Conservation (phyloP, 1,139 yeast species). For the Hyphopichia pseudoburtonii region DNA sequence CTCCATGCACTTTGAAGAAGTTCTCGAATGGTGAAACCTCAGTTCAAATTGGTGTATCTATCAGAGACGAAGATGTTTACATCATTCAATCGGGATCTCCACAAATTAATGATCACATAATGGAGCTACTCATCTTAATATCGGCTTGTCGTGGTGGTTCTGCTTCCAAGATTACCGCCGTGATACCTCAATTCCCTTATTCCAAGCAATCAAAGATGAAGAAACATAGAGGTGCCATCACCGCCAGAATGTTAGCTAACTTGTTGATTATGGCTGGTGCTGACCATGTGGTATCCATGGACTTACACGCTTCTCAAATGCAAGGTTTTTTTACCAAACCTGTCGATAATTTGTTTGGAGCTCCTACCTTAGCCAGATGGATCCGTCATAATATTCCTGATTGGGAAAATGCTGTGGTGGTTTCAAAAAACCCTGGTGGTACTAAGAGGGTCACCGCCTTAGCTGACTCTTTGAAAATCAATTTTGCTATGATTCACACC, state of each 20-base stretch:
- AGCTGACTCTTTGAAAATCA: constrained; percentile 92
- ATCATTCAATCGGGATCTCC: constrained; percentile 93
- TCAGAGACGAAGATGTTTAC: constrained; percentile 95
- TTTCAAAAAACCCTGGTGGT: constrained; percentile 97
- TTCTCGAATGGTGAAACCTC: constrained; percentile 97
- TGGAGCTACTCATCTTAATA: constrained; percentile 91
- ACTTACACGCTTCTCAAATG: constrained; percentile 97
- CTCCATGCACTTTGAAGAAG: constrained; percentile 86
- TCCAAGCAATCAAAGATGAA: constrained; percentile 98
- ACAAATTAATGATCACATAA: constrained; percentile 87
- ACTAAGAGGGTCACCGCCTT: constrained; percentile 96
- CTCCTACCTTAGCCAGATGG: constrained; percentile 96
- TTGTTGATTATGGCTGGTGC: constrained; percentile 97
- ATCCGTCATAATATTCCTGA: constrained; percentile 86
- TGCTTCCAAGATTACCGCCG: constrained; percentile 95
- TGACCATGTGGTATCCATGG: constrained; percentile 98
- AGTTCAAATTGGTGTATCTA: constrained; percentile 91
- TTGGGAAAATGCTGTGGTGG: constrained; percentile 79
- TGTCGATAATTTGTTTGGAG: constrained; percentile 93
- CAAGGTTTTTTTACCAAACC: constrained; percentile 98
- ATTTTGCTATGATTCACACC: constrained; percentile 98
- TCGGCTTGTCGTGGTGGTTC: constrained; percentile 97
- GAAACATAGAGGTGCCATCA: constrained; percentile 97
- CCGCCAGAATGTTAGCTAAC: constrained; percentile 98
- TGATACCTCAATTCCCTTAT: constrained; percentile 95